Evolutionary conservation across 129 eudicot species (phyloP).

Genomic region (Ambrosia trifida): DNA sequence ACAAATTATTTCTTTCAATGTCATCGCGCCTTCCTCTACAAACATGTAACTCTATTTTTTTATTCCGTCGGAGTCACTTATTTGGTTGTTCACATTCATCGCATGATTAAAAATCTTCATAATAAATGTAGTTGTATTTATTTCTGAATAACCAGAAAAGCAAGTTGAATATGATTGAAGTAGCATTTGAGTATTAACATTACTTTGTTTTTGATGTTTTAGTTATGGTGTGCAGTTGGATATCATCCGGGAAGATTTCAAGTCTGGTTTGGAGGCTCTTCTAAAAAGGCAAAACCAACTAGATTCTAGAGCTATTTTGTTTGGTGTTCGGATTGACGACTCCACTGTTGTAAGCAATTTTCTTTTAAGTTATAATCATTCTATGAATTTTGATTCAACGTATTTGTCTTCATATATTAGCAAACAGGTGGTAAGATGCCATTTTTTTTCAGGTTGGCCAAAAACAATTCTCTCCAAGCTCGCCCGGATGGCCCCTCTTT

Average conservation of each 20-base stretch:
- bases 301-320: conserved; percentile 67
- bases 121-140: no score
- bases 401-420: neutral
- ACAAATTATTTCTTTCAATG: no score
- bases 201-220: conserved; percentile 19
- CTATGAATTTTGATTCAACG: neutral
- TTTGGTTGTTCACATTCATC: no score
- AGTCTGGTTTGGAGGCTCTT: conserved; percentile 86
- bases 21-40: no score
- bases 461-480: conserved; percentile 94
- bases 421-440: neutral
- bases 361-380: neutral
- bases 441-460: conserved; percentile 70
- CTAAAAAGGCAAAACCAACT: conserved; percentile 68
- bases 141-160: no score
- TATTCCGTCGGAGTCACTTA: no score
- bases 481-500: conserved; percentile 97
- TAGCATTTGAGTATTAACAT: no score
- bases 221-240: conserved; percentile 83
- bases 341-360: conserved; percentile 74
- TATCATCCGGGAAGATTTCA: conserved; percentile 80
- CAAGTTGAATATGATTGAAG: no score
- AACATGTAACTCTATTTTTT: no score
- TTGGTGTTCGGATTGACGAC: conserved; percentile 93
- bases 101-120: no score